phyloP scores from a whole-genome alignment of 495 filamentous ascomycete genomes.

The Lasiosphaeriaceae sp. region DNA sequence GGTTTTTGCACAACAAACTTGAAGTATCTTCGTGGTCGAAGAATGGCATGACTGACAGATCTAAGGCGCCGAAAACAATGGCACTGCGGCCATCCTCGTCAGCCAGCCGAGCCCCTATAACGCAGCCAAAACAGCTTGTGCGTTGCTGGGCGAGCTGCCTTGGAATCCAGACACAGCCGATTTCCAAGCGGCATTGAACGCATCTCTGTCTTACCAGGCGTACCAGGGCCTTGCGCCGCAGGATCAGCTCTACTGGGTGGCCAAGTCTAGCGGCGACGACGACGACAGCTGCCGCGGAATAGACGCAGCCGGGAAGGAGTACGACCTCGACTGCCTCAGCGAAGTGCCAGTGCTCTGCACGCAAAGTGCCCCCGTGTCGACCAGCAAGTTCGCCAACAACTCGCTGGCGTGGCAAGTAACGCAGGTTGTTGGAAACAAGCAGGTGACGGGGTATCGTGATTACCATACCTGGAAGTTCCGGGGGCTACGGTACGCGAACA shows the following conservation, averaged over 20 bases:
- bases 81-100: conserved; percentile 25
- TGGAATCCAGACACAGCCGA: conserved; percentile 27
- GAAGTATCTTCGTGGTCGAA: not conserved
- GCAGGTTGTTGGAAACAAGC: conserved; percentile 24
- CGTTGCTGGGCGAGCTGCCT: conserved; percentile 22
- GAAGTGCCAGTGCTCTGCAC: conserved; percentile 33
- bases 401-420: conserved; percentile 29
- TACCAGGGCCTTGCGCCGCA: conserved; percentile 17
- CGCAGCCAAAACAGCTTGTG: conserved; percentile 18
- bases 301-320: conserved; percentile 20
- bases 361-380: conserved; percentile 33
- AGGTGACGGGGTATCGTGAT: conserved; percentile 36
- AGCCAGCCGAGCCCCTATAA: conserved; percentile 18
- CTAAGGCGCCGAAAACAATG: conserved; percentile 21
- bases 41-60: not conserved
- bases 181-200: conserved; percentile 28
- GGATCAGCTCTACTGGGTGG: conserved; percentile 35
- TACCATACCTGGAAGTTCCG: conserved; percentile 38
- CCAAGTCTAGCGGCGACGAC: conserved; percentile 14
- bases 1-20: too few relatives aligned
- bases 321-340: conserved; percentile 15
- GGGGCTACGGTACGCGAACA: conserved; percentile 38
- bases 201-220: conserved; percentile 28
- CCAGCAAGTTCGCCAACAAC: conserved; percentile 21
- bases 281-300: conserved; percentile 23